These are phyloP conservation scores for Hypericum perforatum DNA, from an alignment of 345 rosid species.

Conservation along the genomic window DNA sequence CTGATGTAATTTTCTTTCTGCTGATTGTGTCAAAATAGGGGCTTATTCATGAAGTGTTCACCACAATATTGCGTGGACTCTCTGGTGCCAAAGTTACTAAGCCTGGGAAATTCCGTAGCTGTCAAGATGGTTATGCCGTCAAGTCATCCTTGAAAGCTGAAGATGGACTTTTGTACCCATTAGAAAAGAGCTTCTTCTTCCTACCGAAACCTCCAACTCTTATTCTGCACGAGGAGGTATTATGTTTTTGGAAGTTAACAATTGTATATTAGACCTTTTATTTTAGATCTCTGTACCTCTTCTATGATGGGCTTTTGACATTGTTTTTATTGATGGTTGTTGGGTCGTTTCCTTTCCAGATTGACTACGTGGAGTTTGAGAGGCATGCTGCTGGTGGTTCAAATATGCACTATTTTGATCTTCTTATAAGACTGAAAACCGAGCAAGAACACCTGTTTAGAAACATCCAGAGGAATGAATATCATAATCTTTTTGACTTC, in stretches of 20 bases:
- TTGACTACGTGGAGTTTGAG: slow-evolving; percentile 93
- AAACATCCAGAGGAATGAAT: slow-evolving; percentile 92
- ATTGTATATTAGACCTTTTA: background rate
- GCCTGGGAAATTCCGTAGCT: slow-evolving; percentile 95
- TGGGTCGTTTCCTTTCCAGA: slow-evolving; percentile 29
- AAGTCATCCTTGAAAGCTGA: slow-evolving; percentile 96
- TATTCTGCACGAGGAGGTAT: slow-evolving; percentile 95
- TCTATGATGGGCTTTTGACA: background rate
- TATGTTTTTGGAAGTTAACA: background rate
- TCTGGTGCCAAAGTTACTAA: slow-evolving; percentile 95
- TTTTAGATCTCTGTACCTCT: background rate
- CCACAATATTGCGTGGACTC: slow-evolving; percentile 72
- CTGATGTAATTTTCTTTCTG: slow-evolving; percentile 1
- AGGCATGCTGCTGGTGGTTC: slow-evolving; percentile 99
- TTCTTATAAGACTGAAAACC: slow-evolving; percentile 74
- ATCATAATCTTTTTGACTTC: slow-evolving; percentile 77
- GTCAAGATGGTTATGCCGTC: slow-evolving; percentile 96
- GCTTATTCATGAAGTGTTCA: slow-evolving; percentile 89
- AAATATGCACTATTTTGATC: slow-evolving; percentile 98
- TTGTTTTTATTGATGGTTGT: slow-evolving; percentile 2
- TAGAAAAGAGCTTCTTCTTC: slow-evolving; percentile 95
- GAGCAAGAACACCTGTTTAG: slow-evolving; percentile 98
- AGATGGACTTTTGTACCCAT: slow-evolving; percentile 92
- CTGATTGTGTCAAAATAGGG: slow-evolving; percentile 36
- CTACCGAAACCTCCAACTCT: slow-evolving; percentile 97